Conservation (phyloP, 148 eudicot genomes). For the Spergularia marina region DNA sequence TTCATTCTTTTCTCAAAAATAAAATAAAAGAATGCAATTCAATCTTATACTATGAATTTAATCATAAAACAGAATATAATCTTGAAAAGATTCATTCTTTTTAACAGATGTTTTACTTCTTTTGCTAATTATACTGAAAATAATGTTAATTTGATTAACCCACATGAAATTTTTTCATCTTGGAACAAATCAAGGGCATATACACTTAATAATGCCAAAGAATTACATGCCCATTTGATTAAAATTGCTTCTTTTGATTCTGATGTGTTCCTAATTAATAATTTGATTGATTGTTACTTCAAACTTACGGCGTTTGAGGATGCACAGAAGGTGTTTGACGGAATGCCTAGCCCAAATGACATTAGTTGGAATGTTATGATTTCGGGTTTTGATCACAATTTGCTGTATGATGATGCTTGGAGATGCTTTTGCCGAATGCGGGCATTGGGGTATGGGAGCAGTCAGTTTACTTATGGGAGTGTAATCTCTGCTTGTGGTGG, state of each 20-base stretch:
- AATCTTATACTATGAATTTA: slow-evolving; percentile 31
- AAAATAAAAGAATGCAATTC: neutral
- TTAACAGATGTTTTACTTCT: slow-evolving; percentile 32
- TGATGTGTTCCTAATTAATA: slow-evolving; percentile 39
- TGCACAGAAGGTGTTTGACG: slow-evolving; percentile 63
- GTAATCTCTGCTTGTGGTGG: slow-evolving; percentile 65
- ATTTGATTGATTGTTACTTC: slow-evolving; percentile 41
- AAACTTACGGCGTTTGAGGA: slow-evolving; percentile 36
- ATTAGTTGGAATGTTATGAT: slow-evolving; percentile 66
- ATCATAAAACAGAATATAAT: slow-evolving; percentile 23
- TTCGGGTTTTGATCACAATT: slow-evolving; percentile 50
- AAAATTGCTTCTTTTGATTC: slow-evolving; percentile 26
- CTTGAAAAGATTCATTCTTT: slow-evolving; percentile 20
- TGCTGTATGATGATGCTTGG: slow-evolving; percentile 52
- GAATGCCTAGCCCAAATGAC: slow-evolving; percentile 45
- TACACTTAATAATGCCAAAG: slow-evolving; percentile 32
- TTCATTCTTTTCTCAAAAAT: too few relatives aligned
- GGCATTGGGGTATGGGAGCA: slow-evolving; percentile 40
- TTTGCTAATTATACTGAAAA: slow-evolving; percentile 17
- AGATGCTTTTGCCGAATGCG: slow-evolving; percentile 57
- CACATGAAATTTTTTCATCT: slow-evolving; percentile 33
- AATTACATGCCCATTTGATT: slow-evolving; percentile 45
- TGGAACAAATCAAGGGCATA: slow-evolving; percentile 35
- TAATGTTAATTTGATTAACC: slow-evolving; percentile 23
- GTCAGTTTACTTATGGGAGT: slow-evolving; percentile 65